Evolutionary conservation across 345 rosid genomes (phyloP).

Genomic region (Luvunga scandens): DNA sequence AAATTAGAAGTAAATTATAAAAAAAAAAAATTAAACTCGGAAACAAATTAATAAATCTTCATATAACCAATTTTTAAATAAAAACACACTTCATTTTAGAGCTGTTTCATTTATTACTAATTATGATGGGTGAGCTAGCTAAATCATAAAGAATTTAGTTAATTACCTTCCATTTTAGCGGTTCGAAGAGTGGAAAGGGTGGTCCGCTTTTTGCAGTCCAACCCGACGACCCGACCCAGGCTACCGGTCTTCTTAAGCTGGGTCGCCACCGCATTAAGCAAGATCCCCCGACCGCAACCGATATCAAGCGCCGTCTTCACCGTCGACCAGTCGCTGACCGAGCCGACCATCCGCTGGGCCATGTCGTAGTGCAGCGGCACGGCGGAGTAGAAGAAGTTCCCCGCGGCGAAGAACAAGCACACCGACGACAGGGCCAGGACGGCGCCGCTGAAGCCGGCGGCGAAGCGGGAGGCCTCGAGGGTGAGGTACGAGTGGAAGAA

Average conservation of each 20-base stretch:
- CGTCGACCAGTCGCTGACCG: slow-evolving; percentile 81
- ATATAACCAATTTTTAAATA: not conserved
- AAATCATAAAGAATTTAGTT: not conserved
- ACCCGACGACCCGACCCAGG: slow-evolving; percentile 91
- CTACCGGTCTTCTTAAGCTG: slow-evolving; percentile 95
- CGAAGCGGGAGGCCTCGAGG: slow-evolving; percentile 58
- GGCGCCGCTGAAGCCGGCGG: slow-evolving; percentile 75
- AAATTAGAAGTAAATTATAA: not conserved
- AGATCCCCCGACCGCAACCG: slow-evolving; percentile 92
- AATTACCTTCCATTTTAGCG: slow-evolving; percentile 78
- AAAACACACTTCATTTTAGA: not conserved
- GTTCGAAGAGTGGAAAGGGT: slow-evolving; percentile 88
- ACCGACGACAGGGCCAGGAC: slow-evolving; percentile 70
- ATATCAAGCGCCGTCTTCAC: slow-evolving; percentile 88
- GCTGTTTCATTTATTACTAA: not conserved
- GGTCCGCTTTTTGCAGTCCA: slow-evolving; percentile 74
- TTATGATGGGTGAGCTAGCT: not conserved
- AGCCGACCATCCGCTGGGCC: slow-evolving; percentile 90
- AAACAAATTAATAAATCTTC: not conserved
- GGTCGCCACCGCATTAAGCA: slow-evolving; percentile 87
- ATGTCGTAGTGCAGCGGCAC: slow-evolving; percentile 71
- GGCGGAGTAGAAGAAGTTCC: slow-evolving; percentile 80
- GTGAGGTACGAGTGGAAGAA: slow-evolving; percentile 39
- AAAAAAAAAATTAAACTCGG: too few relatives aligned
- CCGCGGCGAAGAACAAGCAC: slow-evolving; percentile 77